Conservation (phyloP, 2,329 filamentous ascomycete genomes). For the Colletotrichum coccodes region DNA sequence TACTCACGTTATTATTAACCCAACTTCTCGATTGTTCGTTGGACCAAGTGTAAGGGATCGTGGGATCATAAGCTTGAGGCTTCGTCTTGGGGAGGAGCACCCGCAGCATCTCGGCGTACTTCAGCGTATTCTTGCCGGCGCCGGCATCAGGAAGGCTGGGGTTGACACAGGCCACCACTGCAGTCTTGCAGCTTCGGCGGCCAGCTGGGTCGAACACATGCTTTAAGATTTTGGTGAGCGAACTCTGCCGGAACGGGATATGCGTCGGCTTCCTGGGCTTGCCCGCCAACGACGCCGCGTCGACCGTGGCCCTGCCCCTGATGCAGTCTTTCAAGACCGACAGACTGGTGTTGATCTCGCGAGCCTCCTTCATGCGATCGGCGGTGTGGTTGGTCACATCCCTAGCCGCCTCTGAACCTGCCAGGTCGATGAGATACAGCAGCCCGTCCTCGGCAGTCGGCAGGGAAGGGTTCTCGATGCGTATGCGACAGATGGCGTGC, state of each 20-base stretch:
- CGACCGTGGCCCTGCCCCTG: slow-evolving; percentile 51
- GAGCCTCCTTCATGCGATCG: slow-evolving; percentile 56
- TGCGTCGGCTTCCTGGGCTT: slow-evolving; percentile 45
- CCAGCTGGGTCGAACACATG: slow-evolving; percentile 58
- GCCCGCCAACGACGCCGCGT: slow-evolving; percentile 36
- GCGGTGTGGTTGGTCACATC: slow-evolving; percentile 51
- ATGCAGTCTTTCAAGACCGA: slow-evolving; percentile 64
- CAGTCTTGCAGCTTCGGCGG: slow-evolving; percentile 51
- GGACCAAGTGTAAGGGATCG: slow-evolving; percentile 50
- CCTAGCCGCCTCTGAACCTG: slow-evolving; percentile 59
- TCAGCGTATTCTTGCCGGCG: slow-evolving; percentile 58
- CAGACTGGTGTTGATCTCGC: slow-evolving; percentile 59
- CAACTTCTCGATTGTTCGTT: slow-evolving; percentile 50
- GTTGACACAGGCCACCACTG: slow-evolving; percentile 59
- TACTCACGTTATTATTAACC: slow-evolving; percentile 52
- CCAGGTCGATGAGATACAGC: slow-evolving; percentile 58
- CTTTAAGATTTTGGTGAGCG: slow-evolving; percentile 58
- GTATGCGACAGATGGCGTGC: slow-evolving; percentile 58
- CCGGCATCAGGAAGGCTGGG: slow-evolving; percentile 54
- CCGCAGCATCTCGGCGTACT: slow-evolving; percentile 59
- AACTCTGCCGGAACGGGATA: slow-evolving; percentile 57
- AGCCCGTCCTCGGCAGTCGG: slow-evolving; percentile 49
- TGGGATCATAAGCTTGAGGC: slow-evolving; percentile 37
- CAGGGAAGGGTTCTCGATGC: slow-evolving; percentile 46
- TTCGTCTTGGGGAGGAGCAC: slow-evolving; percentile 46